phyloP scores from a whole-genome alignment of 352 stramenopile species.

The Globisporangium polare region DNA sequence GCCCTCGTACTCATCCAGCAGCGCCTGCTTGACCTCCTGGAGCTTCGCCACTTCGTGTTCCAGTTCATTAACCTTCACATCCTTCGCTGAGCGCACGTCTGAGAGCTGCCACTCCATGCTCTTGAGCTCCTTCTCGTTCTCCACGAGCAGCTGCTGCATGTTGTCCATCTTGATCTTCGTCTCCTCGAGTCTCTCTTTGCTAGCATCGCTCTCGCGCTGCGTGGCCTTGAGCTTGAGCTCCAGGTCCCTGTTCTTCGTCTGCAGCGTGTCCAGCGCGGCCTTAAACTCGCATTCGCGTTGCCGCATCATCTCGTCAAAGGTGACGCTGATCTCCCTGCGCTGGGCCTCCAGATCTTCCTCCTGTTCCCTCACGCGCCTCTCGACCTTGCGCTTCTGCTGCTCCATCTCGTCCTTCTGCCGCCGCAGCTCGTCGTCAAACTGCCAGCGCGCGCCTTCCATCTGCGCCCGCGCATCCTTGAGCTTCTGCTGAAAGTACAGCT shows the following conservation, averaged over 20 bases:
- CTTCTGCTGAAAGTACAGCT: constrained; percentile 61
- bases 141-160: constrained; percentile 47
- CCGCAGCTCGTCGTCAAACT: constrained; percentile 72
- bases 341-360: constrained; percentile 77
- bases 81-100: constrained; percentile 51
- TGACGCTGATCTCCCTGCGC: constrained; percentile 63
- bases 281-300: constrained; percentile 64
- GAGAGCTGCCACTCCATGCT: constrained; percentile 64
- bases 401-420: constrained; percentile 63
- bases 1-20: constrained; percentile 81
- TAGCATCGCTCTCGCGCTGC: constrained; percentile 36
- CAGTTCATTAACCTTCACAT: constrained; percentile 60
- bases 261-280: constrained; percentile 33
- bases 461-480: constrained; percentile 69
- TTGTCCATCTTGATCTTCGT: constrained; percentile 66
- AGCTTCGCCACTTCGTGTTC: constrained; percentile 51
- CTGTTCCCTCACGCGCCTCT: constrained; percentile 62
- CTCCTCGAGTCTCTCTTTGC: constrained; percentile 42
- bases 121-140: constrained; percentile 69
- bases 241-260: constrained; percentile 43
- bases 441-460: constrained; percentile 68
- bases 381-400: constrained; percentile 36
- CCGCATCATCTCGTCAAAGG: constrained; percentile 77
- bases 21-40: constrained; percentile 67
- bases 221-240: constrained; percentile 56